Conservation (phyloP, 169 alveolate genomes). For the Cryptosporidium muris region DNA sequence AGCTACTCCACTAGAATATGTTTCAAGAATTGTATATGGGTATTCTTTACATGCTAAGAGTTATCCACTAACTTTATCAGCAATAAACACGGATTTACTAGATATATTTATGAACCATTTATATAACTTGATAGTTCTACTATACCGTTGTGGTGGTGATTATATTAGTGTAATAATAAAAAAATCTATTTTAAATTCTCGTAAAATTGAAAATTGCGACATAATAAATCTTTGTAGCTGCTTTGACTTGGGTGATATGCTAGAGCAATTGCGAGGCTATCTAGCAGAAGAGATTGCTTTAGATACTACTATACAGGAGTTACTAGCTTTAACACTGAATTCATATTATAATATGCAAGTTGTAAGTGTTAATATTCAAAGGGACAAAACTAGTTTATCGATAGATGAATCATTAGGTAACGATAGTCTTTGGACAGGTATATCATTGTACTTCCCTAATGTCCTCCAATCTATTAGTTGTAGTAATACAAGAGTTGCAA, state of each 20-base stretch:
- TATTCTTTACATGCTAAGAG: conserved; percentile 64
- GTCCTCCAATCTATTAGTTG: conserved; percentile 67
- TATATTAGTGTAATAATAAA: conserved; percentile 52
- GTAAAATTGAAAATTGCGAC: conserved; percentile 74
- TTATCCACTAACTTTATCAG: conserved; percentile 76
- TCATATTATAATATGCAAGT: conserved; percentile 68
- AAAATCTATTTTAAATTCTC: conserved; percentile 71
- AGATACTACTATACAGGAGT: conserved; percentile 69
- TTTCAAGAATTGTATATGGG: conserved; percentile 72
- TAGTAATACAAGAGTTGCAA: conserved; percentile 26
- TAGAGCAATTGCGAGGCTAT: conserved; percentile 63
- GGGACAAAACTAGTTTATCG: background rate
- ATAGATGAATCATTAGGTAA: conserved; percentile 2
- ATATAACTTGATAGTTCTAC: conserved; percentile 69
- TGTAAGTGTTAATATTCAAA: conserved; percentile 60
- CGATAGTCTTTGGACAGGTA: conserved; percentile 56
- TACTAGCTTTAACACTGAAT: conserved; percentile 66
- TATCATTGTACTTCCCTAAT: conserved; percentile 76
- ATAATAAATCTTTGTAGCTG: conserved; percentile 76
- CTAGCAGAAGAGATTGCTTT: conserved; percentile 71
- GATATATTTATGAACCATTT: conserved; percentile 72
- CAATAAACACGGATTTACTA: conserved; percentile 71
- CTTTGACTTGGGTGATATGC: conserved; percentile 75
- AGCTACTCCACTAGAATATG: conserved; percentile 77
- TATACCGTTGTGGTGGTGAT: conserved; percentile 77